These are phyloP conservation scores for Yamadazyma sp. DNA, from an alignment of 805 yeast species.

Conservation along the genomic window DNA sequence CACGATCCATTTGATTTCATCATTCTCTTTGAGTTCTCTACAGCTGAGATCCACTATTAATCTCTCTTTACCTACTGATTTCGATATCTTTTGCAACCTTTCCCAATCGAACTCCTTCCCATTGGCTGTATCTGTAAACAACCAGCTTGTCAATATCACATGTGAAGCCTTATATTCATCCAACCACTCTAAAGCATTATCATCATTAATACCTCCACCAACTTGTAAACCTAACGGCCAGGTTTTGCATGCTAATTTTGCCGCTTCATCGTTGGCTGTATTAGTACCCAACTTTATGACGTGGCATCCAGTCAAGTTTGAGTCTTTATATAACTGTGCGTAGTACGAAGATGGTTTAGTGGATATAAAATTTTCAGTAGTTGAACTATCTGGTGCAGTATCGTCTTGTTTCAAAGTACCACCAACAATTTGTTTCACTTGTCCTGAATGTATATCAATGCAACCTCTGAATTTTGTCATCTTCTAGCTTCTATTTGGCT, in stretches of 20 bases:
- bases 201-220: constrained; percentile 86
- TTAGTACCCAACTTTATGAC: constrained; percentile 86
- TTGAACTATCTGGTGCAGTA: constrained; percentile 17
- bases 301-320: constrained; percentile 74
- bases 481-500: not conserved
- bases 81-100: constrained; percentile 50
- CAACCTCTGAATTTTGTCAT: constrained; percentile 94
- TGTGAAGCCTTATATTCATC: constrained; percentile 70
- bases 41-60: constrained; percentile 92
- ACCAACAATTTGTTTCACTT: constrained; percentile 96
- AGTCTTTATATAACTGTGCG: constrained; percentile 61
- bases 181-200: constrained; percentile 78
- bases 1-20: constrained; percentile 68
- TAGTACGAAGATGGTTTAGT: constrained; percentile 70
- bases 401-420: constrained; percentile 71
- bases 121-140: constrained; percentile 60
- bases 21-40: constrained; percentile 36
- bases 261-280: constrained; percentile 77
- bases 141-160: constrained; percentile 88
- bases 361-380: constrained; percentile 69
- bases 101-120: constrained; percentile 41
- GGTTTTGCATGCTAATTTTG: constrained; percentile 63
- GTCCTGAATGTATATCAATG: constrained; percentile 91
- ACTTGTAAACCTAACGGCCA: constrained; percentile 80
- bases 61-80: constrained; percentile 56